Evolutionary conservation across 1,139 yeast species (phyloP).

Genomic region (Sugiyamaella neomexicana): DNA sequence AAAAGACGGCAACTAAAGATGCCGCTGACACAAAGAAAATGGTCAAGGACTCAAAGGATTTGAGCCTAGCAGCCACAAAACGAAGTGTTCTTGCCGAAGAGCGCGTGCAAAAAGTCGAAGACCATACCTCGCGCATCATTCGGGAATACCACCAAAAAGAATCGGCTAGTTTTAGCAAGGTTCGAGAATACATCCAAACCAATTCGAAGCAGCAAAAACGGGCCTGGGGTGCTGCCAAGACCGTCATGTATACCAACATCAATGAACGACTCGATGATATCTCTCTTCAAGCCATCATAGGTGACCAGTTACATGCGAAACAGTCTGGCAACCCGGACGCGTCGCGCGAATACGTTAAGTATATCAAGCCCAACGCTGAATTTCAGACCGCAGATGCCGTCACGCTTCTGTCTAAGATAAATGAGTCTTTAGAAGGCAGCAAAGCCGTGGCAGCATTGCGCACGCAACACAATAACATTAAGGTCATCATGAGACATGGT

Average conservation of each 20-base stretch:
- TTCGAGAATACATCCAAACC: background rate
- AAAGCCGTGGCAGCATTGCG: background rate
- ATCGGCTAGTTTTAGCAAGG: background rate
- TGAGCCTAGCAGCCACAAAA: too few species aligned
- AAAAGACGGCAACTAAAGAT: too few species aligned
- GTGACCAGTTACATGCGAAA: background rate
- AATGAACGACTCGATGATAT: too few species aligned
- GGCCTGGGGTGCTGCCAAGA: background rate
- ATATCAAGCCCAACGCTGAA: background rate
- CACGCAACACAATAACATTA: background rate
- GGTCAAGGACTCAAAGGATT: too few species aligned
- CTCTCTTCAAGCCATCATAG: background rate
- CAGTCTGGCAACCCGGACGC: background rate
- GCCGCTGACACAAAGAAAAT: too few species aligned
- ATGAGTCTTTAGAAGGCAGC: background rate
- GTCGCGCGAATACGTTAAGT: background rate
- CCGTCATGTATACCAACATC: background rate
- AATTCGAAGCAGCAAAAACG: background rate
- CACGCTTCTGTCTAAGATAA: background rate
- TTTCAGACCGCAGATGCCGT: background rate
- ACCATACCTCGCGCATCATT: too few species aligned
- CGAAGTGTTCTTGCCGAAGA: too few species aligned
- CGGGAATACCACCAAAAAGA: background rate
- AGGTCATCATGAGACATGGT: background rate
- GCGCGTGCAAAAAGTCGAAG: too few species aligned